phyloP scores from a whole-genome alignment of 176 grass and related monocot genomes.

The Oryza nivara region DNA sequence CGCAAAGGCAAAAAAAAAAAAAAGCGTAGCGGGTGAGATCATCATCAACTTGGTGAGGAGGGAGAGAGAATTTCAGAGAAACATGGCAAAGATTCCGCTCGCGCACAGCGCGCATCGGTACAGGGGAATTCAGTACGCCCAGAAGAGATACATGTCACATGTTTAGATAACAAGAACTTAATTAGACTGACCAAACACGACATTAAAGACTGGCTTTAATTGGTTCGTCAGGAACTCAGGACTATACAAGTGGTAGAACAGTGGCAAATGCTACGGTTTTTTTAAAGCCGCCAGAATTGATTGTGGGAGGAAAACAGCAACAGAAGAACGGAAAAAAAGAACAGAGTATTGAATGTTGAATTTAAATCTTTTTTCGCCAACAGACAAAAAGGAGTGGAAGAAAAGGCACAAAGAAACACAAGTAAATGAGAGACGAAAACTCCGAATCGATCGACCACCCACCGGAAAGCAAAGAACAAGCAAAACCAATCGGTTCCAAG shows the following conservation, averaged over 20 bases:
- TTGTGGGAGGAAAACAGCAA: neutral
- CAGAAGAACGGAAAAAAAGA: neutral
- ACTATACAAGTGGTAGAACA: neutral
- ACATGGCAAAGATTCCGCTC: constrained; percentile 38
- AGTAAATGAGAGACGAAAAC: neutral
- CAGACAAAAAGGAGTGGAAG: constrained; percentile 1
- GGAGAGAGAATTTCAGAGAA: constrained; percentile 11
- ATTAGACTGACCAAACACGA: constrained; percentile 37
- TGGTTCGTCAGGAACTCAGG: neutral
- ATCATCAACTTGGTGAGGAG: constrained; percentile 11
- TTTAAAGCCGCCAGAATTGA: neutral
- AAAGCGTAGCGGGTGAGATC: constrained; percentile 20
- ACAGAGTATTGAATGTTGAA: neutral
- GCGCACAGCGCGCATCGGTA: neutral
- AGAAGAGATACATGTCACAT: constrained; percentile 32
- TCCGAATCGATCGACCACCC: constrained; percentile 7
- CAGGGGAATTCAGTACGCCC: neutral
- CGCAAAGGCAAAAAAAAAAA: constrained; percentile 17
- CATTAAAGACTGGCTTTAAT: constrained; percentile 31
- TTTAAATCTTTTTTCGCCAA: constrained; percentile 4
- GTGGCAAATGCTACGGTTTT: neutral
- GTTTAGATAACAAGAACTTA: neutral
- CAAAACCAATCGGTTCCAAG: neutral
- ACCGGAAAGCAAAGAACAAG: neutral
- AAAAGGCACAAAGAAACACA: constrained; percentile 5